A percentile compares a stretch with the other conserved stretches of the same genome.
phyloP scores from a whole-genome alignment of 345 rosid species.

The Acer yangbiense region DNA sequence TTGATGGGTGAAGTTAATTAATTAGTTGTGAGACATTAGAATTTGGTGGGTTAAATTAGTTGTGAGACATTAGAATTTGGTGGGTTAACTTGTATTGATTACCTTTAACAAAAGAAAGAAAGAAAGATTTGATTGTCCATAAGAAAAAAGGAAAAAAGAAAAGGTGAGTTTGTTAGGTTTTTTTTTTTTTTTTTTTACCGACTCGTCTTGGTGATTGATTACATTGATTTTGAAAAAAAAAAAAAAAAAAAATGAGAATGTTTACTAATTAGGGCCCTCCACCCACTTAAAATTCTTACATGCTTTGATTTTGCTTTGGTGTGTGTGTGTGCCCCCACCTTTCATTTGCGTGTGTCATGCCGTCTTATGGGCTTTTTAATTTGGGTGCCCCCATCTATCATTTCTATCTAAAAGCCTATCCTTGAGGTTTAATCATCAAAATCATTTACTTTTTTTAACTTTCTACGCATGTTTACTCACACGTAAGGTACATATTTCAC shows the following conservation, averaged over 20 bases:
- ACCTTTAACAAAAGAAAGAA: constrained; percentile 29
- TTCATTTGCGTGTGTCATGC: constrained; percentile 27
- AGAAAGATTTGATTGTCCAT: constrained; percentile 20
- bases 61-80: not conserved
- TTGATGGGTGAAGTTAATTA: not conserved
- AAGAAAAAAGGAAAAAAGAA: not conserved
- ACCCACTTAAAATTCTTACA: constrained; percentile 27
- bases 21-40: not conserved
- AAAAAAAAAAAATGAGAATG: constrained; percentile 9
- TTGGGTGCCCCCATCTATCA: constrained; percentile 29
- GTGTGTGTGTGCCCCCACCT: too few relatives aligned
- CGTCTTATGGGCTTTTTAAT: constrained; percentile 21
- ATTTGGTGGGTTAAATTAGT: not conserved
- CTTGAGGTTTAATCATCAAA: constrained; percentile 24
- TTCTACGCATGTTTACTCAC: constrained; percentile 20
- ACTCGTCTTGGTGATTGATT: not conserved
- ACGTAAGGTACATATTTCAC: not conserved
- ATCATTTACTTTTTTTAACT: constrained; percentile 6
- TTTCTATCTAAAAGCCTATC: constrained; percentile 18
- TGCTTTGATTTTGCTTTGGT: constrained; percentile 11
- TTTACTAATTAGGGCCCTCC: constrained; percentile 39
- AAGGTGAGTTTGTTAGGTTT: too few relatives aligned
- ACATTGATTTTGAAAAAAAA: constrained; percentile 6
- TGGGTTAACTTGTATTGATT: not conserved
- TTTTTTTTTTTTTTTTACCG: too few relatives aligned